Evolutionary conservation across 192 early-diverging fungal species (phyloP), one percentile per base, ranked within the genome.

Genomic region (Coemansia sp.): DNA sequence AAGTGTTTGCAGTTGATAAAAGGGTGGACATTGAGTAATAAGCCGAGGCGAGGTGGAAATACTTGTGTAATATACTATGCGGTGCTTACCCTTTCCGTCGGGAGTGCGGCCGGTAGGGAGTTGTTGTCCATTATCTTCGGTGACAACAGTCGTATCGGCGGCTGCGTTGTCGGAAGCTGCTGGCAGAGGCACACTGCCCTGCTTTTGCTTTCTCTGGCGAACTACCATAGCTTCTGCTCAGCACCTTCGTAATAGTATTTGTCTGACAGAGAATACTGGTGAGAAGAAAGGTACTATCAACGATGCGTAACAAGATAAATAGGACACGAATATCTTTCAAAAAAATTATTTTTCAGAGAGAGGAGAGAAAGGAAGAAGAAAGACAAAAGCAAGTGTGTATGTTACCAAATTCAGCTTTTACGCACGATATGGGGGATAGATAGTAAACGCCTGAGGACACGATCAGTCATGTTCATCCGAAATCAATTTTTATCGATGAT

Each of bases 21-120:
- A n/a, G n/a, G n/a, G n/a, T n/a, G n/a, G n/a, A n/a, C n/a, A n/a
- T n/a, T n/a, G n/a, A n/a, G n/a, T n/a, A n/a, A n/a, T n/a, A n/a
- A n/a, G n/a, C n/a, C n/a, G 22, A 25, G 25, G 22, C 11, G 25
- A 48, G 25, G 45, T 25, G 45, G 34, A 5, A 34, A 34, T 1
- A 36, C 13, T 6, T 11, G 34, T 36, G 34, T 36, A 1, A 48
- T 25, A 11, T 25, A 22, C 25, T 25, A 20, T 25, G 23, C 7
- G 23, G 6, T 58, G 27, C 58, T 57, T 79, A 73, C 76, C 76
- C 59, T 57, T 79, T 50, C 76, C 76, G 29, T 69, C 70, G 31
- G 76, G 62, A 6, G 76, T 79, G 40, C 76, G 76, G 15, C 76
- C 76, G 2, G 66, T 73, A 52, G 65, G 53, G 11, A 40, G 66